A percentile compares a stretch with the other conserved stretches of the same genome.
Evolutionary conservation across 108 stramenopile genomes (phyloP).

Genomic region (Thalassiosira profunda): DNA sequence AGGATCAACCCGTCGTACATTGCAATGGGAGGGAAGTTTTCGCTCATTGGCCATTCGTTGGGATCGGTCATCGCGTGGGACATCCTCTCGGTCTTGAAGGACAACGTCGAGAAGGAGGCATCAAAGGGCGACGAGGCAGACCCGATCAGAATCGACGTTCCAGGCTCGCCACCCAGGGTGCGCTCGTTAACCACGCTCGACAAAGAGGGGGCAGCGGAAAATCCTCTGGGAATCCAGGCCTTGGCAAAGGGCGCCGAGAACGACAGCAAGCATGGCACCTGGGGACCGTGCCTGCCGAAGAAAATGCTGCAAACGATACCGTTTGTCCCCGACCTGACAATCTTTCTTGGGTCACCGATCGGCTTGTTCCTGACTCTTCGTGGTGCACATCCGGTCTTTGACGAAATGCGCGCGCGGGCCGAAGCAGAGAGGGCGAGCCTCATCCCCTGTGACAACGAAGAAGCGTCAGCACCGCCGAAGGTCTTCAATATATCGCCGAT

Average conservation of each 20-base stretch:
- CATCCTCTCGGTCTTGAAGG: slow-evolving; percentile 73
- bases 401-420: slow-evolving; percentile 60
- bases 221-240: slow-evolving; percentile 52
- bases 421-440: slow-evolving; percentile 47
- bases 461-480: slow-evolving; percentile 29
- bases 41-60: slow-evolving; percentile 85
- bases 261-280: slow-evolving; percentile 61
- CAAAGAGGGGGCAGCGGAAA: slow-evolving; percentile 8
- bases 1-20: slow-evolving; percentile 68
- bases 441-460: slow-evolving; percentile 53
- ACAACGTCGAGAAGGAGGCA: slow-evolving; percentile 28
- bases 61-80: slow-evolving; percentile 93
- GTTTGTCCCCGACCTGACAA: slow-evolving; percentile 72
- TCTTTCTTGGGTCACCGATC: slow-evolving; percentile 84
- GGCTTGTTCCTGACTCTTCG: slow-evolving; percentile 85
- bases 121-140: slow-evolving; percentile 27
- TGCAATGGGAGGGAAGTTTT: slow-evolving; percentile 56
- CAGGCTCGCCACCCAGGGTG: slow-evolving; percentile 5
- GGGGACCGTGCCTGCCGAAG: slow-evolving; percentile 75
- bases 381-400: slow-evolving; percentile 83
- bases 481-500: slow-evolving; percentile 47
- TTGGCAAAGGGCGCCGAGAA: slow-evolving; percentile 36
- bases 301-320: slow-evolving; percentile 61
- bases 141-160: slow-evolving; percentile 33
- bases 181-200: slow-evolving; percentile 18